Percentiles rank a stretch among this genome's conserved stretches.
Evolutionary conservation across 73 alveolate genomes (phyloP).

Genomic region (Paramecium sexaurelia): DNA sequence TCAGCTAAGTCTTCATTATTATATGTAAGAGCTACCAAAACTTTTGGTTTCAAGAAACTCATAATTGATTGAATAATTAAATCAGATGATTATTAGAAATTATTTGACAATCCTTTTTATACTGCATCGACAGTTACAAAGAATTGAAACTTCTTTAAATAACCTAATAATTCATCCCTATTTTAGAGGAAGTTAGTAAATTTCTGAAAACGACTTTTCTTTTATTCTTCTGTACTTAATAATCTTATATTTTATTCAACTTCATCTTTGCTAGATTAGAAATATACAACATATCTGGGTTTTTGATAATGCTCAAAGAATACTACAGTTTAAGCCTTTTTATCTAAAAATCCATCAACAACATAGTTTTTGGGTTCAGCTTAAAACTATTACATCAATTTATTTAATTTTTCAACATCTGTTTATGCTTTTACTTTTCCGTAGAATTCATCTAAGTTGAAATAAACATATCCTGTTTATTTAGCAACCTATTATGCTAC

Average conservation of each 20-base stretch:
- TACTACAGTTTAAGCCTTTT: conserved; percentile 27
- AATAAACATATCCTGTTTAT: conserved; percentile 1
- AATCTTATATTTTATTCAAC: conserved; percentile 49
- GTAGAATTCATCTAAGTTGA: conserved; percentile 33
- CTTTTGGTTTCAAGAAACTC: conserved; percentile 1
- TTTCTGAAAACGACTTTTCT: neutral
- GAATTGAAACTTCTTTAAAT: conserved; percentile 30
- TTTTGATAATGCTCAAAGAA: conserved; percentile 50
- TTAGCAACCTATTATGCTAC: conserved; percentile 52
- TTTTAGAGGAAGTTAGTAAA: neutral
- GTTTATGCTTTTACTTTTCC: neutral
- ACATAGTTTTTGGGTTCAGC: conserved; percentile 21
- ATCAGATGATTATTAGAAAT: conserved; percentile 21
- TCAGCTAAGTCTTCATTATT: conserved; percentile 55
- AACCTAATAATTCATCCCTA: conserved; percentile 29
- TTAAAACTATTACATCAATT: neutral
- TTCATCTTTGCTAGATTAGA: conserved; percentile 51
- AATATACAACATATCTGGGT: conserved; percentile 51
- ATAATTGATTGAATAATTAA: neutral
- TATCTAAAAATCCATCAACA: conserved; percentile 49
- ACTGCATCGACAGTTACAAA: conserved; percentile 63
- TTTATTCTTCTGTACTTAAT: neutral
- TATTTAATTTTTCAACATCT: conserved; percentile 20
- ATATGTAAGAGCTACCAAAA: conserved; percentile 29
- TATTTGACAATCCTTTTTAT: conserved; percentile 57